Conservation (phyloP, 371 early-diverging fungal species). For the Saksenaea vasiformis region DNA sequence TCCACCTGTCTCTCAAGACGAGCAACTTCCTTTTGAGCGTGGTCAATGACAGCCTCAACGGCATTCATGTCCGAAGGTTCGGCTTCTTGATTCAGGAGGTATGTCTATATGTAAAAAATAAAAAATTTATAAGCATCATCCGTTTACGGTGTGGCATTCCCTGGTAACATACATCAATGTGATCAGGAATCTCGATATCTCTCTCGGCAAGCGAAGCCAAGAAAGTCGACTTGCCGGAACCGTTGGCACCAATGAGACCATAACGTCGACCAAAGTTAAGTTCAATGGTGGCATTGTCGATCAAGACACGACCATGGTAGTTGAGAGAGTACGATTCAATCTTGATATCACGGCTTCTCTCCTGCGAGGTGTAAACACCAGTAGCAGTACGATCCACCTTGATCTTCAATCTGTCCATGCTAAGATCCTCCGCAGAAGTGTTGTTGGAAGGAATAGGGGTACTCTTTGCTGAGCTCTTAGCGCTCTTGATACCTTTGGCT, state of each 20-base stretch:
- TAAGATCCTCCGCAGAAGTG: constrained; percentile 38
- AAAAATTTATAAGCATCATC: not conserved
- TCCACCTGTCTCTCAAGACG: constrained; percentile 93
- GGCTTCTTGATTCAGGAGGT: constrained; percentile 94
- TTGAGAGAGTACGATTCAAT: constrained; percentile 93
- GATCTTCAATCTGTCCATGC: constrained; percentile 38
- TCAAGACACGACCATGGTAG: constrained; percentile 91
- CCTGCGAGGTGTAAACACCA: constrained; percentile 94
- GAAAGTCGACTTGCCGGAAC: constrained; percentile 98
- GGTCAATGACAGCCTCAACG: constrained; percentile 87
- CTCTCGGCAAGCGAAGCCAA: constrained; percentile 91
- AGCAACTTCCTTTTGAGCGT: constrained; percentile 85
- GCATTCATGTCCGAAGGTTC: constrained; percentile 91
- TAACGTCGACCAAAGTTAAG: constrained; percentile 98
- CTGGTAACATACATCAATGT: constrained; percentile 82
- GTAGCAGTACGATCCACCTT: constrained; percentile 80
- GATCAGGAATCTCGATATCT: constrained; percentile 95
- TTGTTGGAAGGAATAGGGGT: constrained; percentile 43
- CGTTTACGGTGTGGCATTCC: not conserved
- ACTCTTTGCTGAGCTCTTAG: constrained; percentile 30
- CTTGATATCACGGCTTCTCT: constrained; percentile 92
- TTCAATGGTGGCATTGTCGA: constrained; percentile 93
- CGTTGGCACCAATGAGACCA: constrained; percentile 97
- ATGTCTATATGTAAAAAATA: constrained; percentile 56
- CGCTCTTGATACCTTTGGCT: constrained; percentile 30